Evolutionary conservation across 2,329 filamentous ascomycete genomes (phyloP).

Genomic region (Pyrenophora tritici-repentis): DNA sequence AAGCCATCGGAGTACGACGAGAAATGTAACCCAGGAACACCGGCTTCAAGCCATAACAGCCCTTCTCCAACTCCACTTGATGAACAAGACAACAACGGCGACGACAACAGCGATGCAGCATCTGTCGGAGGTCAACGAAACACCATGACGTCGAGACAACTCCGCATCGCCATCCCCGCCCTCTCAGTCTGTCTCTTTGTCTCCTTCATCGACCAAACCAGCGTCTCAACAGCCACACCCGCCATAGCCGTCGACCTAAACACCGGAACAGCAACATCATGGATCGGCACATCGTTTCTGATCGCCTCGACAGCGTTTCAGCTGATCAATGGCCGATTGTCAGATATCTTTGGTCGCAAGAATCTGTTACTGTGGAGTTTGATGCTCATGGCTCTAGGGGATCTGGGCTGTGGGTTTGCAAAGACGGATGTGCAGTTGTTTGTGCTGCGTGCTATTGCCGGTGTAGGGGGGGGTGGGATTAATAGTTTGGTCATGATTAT

Average conservation of each 20-base stretch:
- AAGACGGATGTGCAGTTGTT: constrained; percentile 63
- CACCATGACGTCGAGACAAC: constrained; percentile 57
- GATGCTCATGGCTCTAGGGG: constrained; percentile 59
- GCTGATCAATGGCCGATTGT: constrained; percentile 66
- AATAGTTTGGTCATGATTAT: constrained; percentile 48
- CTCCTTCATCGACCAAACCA: constrained; percentile 63
- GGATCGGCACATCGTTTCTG: constrained; percentile 59
- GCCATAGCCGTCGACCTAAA: constrained; percentile 43
- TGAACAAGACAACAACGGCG: neutral
- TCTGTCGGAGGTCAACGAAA: constrained; percentile 55
- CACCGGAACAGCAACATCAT: constrained; percentile 57
- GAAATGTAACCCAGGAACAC: neutral
- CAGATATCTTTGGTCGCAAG: constrained; percentile 61
- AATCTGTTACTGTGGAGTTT: constrained; percentile 58
- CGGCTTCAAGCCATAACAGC: neutral
- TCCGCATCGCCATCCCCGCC: constrained; percentile 58
- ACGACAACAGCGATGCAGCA: constrained; percentile 16
- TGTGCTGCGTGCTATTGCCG: constrained; percentile 62
- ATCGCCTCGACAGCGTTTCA: constrained; percentile 67
- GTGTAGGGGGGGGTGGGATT: constrained; percentile 65
- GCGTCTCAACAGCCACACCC: constrained; percentile 53
- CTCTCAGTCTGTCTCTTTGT: constrained; percentile 61
- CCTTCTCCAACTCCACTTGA: neutral
- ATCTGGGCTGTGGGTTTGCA: constrained; percentile 64
- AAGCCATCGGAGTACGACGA: neutral